Base-by-base conservation (phyloP, 352 stramenopile genomes). In the Globisporangium nodosum region DNA sequence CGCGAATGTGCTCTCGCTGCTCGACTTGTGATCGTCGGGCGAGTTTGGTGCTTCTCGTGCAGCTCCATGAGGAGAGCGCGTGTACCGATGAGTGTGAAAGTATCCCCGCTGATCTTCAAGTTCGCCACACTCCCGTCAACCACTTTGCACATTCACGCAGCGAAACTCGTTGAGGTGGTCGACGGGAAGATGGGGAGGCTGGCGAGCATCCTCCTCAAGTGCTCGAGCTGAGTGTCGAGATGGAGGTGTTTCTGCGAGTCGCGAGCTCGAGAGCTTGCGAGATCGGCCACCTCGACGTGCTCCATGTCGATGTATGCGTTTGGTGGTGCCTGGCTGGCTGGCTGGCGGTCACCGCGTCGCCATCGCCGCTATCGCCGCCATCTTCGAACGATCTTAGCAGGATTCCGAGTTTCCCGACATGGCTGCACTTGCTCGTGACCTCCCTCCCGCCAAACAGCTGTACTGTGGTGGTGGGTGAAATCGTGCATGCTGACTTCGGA, bases 1-100 rank as follows among this genome's bases (percentile, higher is more conserved):
- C 33, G 72, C 72, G 0, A 63, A 72, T 35, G 67, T 87, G 16
- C 52, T 85, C 45, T 64, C 69, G 20, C 61, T 63, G 13, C 61
- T 88, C 30, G 63, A 49, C 1, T 52, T 56, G 31, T 62, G 46
- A 52, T 6, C 16, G 16, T 47, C 40, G 40, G 40, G 33, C 9
- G 33, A 37, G 33, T 5, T 37, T 37, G 33, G 33, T 37, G 33
- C 33, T 37, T 12, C 33, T 12, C 9, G 33, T 37, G 5, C 9
- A 37, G 33, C 2, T 37, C 33, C 33, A 37, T 27, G 24, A 27
- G 1, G 24, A 27, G 24, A 27, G 24, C 1, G 24, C 24, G 24
- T 27, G 24, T 27, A 27, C 24, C 24, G 24, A 27, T 27, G 24
- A 27, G 24, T 27, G 24, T 27, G 24, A 27, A 27, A 27, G 24